Evolutionary conservation across 352 stramenopile species (phyloP), one percentile per base, ranked within the genome.

Genomic region (Pythium scleroteichum): DNA sequence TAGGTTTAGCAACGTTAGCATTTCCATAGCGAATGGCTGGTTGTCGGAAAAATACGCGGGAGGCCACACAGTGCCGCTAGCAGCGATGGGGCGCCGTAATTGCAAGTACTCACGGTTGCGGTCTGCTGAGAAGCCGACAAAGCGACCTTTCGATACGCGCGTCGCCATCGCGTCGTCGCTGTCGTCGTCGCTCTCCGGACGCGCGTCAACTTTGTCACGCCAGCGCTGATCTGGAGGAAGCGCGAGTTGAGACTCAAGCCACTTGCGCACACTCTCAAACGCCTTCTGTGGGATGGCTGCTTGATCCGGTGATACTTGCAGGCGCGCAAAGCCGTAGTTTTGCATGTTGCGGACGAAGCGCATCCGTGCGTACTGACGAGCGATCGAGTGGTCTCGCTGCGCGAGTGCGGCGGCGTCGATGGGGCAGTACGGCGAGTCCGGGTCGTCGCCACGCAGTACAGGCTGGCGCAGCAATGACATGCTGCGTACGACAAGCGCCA

Each of bases 81-180:
- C 53, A 0, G 76, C 75, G 32, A 94, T 75, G 19, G 83, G 82
- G 0, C 79, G 72, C 0, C 85, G 81, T 27, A 94, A 55, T 46
- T 94, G 85, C 59, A 94, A 54, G 62, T 92, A 94, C 53, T 94
- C 81, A 50, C 83, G 79, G 57, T 88, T 92, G 10, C 71, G 76
- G 50, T 94, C 85, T 5, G 61, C 54, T 23, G 72, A 87, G 46
- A 92, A 94, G 26, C 85, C 85, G 20, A 94, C 83, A 54, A 79
- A 88, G 0, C 85, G 72, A 24, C 85, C 85, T 53, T 76, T 72
- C 1, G 82, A 92, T 16, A 91, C 76, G 3, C 70, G 61, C 0
- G 81, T 70, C 3, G 62, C 40, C 4, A 27, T 59, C 19, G 42
- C 2, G n/a, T 62, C 53, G 47, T 88, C 47, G 29, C 48, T 32